Base-by-base conservation (phyloP, 2,329 filamentous ascomycete species). In the Bretziella fagacearum region DNA sequence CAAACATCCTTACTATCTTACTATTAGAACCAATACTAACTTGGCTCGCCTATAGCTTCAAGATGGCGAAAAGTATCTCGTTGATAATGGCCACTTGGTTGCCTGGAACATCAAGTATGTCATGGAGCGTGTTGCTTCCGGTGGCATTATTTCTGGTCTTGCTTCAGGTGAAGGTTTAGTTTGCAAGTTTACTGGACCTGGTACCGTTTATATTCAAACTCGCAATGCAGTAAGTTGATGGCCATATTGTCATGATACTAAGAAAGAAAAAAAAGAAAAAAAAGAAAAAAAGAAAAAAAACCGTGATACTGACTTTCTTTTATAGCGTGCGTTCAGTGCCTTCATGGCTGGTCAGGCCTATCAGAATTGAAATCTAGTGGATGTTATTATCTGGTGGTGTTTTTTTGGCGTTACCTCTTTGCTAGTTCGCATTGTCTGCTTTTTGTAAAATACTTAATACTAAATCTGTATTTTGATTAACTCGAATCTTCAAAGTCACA, bases 41-140 rank as follows among this genome's bases (percentile, higher is more conserved):
- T 18, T 30, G 8, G 17, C 10, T n/a, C 7, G 2, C 11, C 20
- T 22, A 35, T 42, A 71, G 69, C 65, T 79, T 23, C 63, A 60
- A 37, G 73, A 78, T 10, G 80, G 80, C 7, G 89, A 96, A 60
- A 81, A 81, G 55, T 96, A 95, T 62, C 84, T 91, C 54, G 79
- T 95, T 48, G 85, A 94, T 57, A 94, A 94, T 56, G 85, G 85
- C 2, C 86, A 96, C 55, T 70, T 96, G 1, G 86, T 96, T 0
- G 89, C 91, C 0, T 98, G 91, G 91, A 95, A 95, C 60, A 87
- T 83, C 58, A 85, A 93, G 58, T 98, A 96, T 57, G 72, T 84
- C 3, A 77, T 98, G 52, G 86, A 95, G 64, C 79, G 91, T 13
- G 81, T 93, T 3, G 79, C 89, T 0, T 91, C 83, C 2, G 91